Evolutionary conservation across 805 yeast genomes (phyloP).

Genomic region (Suhomyces pyralidae): DNA sequence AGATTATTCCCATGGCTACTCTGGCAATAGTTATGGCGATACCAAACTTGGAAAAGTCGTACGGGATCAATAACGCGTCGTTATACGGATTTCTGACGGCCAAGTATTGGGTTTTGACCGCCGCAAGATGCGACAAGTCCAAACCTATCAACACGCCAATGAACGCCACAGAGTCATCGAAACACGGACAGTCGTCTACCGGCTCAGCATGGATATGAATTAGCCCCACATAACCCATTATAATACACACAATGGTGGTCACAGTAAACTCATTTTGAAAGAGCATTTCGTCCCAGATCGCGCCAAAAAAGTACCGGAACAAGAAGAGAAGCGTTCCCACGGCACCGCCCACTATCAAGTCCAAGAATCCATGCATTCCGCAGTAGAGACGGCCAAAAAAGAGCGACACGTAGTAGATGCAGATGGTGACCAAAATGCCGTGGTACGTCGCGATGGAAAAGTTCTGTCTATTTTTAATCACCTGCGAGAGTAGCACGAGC

Average conservation of each 20-base stretch:
- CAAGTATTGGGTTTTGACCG: conserved; percentile 30
- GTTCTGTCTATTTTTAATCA: conserved; percentile 7
- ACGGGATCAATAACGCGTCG: conserved; percentile 42
- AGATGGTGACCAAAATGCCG: conserved; percentile 16
- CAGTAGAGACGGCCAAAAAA: conserved; percentile 84
- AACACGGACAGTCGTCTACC: conserved; percentile 93
- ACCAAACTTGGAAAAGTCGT: conserved; percentile 42
- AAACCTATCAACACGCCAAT: conserved; percentile 82
- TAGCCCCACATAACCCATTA: conserved; percentile 43
- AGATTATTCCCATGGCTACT: conserved; percentile 55
- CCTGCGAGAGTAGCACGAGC: conserved; percentile 34
- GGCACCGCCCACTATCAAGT: conserved; percentile 60
- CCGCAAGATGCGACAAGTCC: conserved; percentile 58
- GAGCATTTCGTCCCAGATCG: conserved; percentile 46
- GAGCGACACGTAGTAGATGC: conserved; percentile 59
- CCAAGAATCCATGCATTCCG: conserved; percentile 96
- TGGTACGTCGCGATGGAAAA: conserved; percentile 13
- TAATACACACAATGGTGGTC: conserved; percentile 36
- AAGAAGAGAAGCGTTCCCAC: conserved; percentile 57
- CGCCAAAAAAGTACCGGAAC: conserved; percentile 42
- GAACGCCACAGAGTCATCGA: conserved; percentile 91
- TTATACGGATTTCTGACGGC: conserved; percentile 12
- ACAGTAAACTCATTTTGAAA: conserved; percentile 19
- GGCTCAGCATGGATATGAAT: conserved; percentile 78
- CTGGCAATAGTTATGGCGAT: conserved; percentile 42